Conservation (phyloP, 495 filamentous ascomycete species). For the Peziza echinospora region DNA sequence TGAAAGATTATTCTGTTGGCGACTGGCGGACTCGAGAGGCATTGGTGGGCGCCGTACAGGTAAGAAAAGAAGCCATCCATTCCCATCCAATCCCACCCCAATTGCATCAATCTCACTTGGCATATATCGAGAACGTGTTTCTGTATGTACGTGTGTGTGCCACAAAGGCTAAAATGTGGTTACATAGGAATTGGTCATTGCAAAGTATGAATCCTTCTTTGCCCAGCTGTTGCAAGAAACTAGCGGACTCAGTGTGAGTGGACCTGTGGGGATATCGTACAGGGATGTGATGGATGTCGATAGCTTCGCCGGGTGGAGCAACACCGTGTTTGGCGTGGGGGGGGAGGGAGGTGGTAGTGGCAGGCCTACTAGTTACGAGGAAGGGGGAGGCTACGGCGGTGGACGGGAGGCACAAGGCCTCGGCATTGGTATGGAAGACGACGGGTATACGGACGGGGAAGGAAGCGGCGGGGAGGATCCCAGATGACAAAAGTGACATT, state of each 20-base stretch:
- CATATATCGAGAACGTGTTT: no score
- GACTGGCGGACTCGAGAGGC: constrained; percentile 40
- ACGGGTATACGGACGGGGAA: not conserved
- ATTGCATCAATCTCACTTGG: no score
- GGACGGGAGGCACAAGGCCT: constrained; percentile 21
- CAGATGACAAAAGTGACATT: no score
- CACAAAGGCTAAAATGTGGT: constrained; percentile 1
- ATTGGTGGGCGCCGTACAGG: constrained; percentile 35
- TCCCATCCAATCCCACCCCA: no score
- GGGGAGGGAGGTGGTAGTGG: constrained; percentile 21
- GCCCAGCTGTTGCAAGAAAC: constrained; percentile 17
- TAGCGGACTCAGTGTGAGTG: constrained; percentile 3
- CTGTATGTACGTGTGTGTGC: no score
- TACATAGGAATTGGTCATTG: constrained; percentile 30
- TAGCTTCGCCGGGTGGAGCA: constrained; percentile 38
- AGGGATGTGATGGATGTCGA: constrained; percentile 39
- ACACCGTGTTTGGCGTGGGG: constrained; percentile 34
- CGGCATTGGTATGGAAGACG: not conserved
- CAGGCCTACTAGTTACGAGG: no score
- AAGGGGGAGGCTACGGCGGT: constrained; percentile 9
- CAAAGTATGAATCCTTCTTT: constrained; percentile 39
- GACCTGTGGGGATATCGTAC: constrained; percentile 5
- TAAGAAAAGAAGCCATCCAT: no score
- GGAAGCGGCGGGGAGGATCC: not conserved
- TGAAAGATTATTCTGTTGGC: constrained; percentile 34